Conservation (phyloP, 1,139 yeast genomes). For the Schwanniomyces etchellsii region DNA sequence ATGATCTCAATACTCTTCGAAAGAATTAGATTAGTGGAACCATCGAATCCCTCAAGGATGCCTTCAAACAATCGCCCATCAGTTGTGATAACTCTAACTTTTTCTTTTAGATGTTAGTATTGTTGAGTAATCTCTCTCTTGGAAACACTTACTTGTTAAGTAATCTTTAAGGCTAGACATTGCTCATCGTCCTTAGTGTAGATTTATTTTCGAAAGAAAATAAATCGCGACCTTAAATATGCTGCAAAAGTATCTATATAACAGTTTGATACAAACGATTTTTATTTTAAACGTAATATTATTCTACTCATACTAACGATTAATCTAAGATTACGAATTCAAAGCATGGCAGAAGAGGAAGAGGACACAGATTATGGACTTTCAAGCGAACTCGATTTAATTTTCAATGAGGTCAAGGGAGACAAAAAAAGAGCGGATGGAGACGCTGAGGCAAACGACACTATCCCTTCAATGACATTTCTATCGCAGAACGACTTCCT, state of each 20-base stretch:
- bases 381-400: conserved; percentile 5
- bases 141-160: conserved; percentile 31
- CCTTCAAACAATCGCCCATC: conserved; percentile 79
- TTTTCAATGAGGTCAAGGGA: conserved; percentile 2
- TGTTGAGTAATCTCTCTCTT: not conserved
- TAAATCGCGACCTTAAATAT: no score
- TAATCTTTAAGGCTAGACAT: conserved; percentile 36
- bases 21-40: conserved; percentile 68
- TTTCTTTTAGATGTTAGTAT: conserved; percentile 35
- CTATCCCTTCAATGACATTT: conserved; percentile 2
- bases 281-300: not conserved
- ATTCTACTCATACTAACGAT: not conserved
- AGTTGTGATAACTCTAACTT: conserved; percentile 72
- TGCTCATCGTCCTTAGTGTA: conserved; percentile 2
- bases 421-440: conserved; percentile 1
- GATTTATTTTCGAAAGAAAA: conserved; percentile 2
- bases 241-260: not conserved
- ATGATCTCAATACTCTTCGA: conserved; percentile 54
- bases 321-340: not conserved
- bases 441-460: conserved; percentile 3
- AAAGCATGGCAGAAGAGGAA: conserved; percentile 4
- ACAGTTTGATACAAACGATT: not conserved
- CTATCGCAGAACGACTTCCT: no score
- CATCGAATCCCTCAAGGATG: conserved; percentile 73
- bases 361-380: conserved; percentile 5